Evolutionary conservation across 2,329 filamentous ascomycete genomes (phyloP).

Genomic region (Fusarium equiseti): DNA sequence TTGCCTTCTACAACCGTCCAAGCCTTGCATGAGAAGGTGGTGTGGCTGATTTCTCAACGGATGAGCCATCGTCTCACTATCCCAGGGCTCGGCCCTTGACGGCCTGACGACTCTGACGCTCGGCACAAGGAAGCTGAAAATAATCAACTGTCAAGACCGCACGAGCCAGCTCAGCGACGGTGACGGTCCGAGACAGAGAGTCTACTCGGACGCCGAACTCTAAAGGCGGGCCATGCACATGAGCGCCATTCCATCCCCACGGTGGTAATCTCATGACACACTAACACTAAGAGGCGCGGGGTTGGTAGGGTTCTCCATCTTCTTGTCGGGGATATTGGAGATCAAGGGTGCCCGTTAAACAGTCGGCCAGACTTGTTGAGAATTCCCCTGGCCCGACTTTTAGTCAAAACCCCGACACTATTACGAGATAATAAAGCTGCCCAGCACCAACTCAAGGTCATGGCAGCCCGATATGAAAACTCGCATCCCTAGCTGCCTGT

Average conservation of each 20-base stretch:
- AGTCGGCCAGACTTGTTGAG: constrained; percentile 32
- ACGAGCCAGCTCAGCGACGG: constrained; percentile 32
- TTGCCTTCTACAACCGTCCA: constrained; percentile 40
- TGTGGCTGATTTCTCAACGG: constrained; percentile 25
- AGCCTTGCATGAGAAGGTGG: constrained; percentile 28
- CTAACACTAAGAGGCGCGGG: constrained; percentile 38
- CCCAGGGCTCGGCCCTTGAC: constrained; percentile 22
- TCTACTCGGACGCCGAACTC: constrained; percentile 27
- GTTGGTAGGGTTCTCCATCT: constrained; percentile 38
- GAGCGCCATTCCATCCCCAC: constrained; percentile 24
- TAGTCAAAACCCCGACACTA: constrained; percentile 45
- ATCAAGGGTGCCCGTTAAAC: constrained; percentile 38
- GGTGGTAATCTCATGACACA: constrained; percentile 41
- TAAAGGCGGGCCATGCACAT: constrained; percentile 13
- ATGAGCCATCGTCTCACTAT: constrained; percentile 20
- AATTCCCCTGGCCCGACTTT: constrained; percentile 32
- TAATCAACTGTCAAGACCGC: constrained; percentile 28
- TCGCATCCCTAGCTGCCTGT: constrained; percentile 19
- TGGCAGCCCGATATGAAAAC: constrained; percentile 21
- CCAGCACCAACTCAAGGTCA: constrained; percentile 38
- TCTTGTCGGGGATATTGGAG: constrained; percentile 39
- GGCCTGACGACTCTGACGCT: constrained; percentile 16
- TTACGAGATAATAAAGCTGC: constrained; percentile 44
- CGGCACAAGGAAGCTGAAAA: constrained; percentile 12
- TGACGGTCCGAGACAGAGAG: constrained; percentile 27